Conservation (phyloP, 1,284 basidiomycete genomes). For the Leccinum pachyderme region DNA sequence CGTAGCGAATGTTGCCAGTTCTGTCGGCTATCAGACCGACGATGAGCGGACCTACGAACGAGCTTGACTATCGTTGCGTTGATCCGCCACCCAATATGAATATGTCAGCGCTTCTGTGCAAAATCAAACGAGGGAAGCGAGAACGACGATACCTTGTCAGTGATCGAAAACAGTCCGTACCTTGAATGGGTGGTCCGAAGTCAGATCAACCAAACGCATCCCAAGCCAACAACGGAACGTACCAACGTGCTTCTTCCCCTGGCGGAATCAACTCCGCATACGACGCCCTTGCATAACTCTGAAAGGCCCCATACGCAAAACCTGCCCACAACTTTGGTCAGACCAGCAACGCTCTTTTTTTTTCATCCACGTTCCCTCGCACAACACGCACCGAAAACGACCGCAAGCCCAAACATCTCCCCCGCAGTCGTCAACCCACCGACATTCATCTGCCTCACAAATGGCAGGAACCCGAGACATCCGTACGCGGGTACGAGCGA, state of each 20-base stretch:
- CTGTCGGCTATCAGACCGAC: constrained; percentile 84
- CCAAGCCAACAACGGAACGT: constrained; percentile 11
- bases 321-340: constrained; percentile 31
- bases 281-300: constrained; percentile 76
- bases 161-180: constrained; percentile 83
- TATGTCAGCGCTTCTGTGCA: neutral
- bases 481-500: constrained; percentile 79
- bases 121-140: neutral
- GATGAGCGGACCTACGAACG: constrained; percentile 84
- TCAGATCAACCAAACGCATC: neutral
- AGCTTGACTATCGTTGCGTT: constrained; percentile 60
- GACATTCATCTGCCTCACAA: constrained; percentile 44
- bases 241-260: constrained; percentile 79
- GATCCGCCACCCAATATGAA: too few relatives aligned
- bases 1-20: constrained; percentile 87
- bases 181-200: constrained; percentile 24
- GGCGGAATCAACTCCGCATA: constrained; percentile 78
- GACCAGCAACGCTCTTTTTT: neutral
- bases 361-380: neutral
- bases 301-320: constrained; percentile 74
- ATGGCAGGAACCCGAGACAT: constrained; percentile 54
- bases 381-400: constrained; percentile 66
- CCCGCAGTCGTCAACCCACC: constrained; percentile 74
- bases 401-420: constrained; percentile 83
- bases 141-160: constrained; percentile 62